These are phyloP conservation scores for Penicillium tannophilum DNA, from an alignment of 495 filamentous ascomycete genomes.

Conservation along the genomic window DNA sequence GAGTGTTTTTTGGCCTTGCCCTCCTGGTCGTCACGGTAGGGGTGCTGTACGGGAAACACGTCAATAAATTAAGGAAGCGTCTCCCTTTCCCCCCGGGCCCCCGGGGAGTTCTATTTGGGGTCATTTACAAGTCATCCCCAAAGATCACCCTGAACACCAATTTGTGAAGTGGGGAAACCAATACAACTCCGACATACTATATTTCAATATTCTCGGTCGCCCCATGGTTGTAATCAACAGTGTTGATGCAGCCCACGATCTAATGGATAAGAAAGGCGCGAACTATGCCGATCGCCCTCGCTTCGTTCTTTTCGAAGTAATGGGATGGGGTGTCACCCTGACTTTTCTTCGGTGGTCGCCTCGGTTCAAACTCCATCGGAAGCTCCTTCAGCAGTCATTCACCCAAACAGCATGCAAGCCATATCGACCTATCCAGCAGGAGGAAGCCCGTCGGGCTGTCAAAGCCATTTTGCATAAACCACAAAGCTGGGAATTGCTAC, in stretches of 20 bases:
- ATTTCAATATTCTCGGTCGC: conserved; percentile 23
- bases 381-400: conserved; percentile 39
- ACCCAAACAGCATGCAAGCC: conserved; percentile 19
- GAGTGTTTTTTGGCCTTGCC: not conserved
- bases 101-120: conserved; percentile 20
- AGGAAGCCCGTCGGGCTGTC: conserved; percentile 21
- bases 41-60: not conserved
- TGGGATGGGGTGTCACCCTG: conserved; percentile 31
- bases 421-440: conserved; percentile 20
- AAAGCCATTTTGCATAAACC: conserved; percentile 14
- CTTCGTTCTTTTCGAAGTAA: conserved; percentile 46
- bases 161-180: conserved; percentile 24
- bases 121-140: conserved; percentile 26
- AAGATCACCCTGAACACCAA: conserved; percentile 19
- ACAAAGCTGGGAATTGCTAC: conserved; percentile 17
- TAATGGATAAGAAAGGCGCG: conserved; percentile 25
- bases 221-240: conserved; percentile 24
- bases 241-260: conserved; percentile 25
- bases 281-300: conserved; percentile 30
- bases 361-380: conserved; percentile 47
- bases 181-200: conserved; percentile 25
- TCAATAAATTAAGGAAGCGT: not conserved
- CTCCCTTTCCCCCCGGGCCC: conserved; percentile 18
- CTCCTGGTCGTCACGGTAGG: not conserved
- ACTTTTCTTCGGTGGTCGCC: conserved; percentile 51